Base-by-base conservation (phyloP, 2,329 filamentous ascomycete genomes). In the Phialophora verrucosa region DNA sequence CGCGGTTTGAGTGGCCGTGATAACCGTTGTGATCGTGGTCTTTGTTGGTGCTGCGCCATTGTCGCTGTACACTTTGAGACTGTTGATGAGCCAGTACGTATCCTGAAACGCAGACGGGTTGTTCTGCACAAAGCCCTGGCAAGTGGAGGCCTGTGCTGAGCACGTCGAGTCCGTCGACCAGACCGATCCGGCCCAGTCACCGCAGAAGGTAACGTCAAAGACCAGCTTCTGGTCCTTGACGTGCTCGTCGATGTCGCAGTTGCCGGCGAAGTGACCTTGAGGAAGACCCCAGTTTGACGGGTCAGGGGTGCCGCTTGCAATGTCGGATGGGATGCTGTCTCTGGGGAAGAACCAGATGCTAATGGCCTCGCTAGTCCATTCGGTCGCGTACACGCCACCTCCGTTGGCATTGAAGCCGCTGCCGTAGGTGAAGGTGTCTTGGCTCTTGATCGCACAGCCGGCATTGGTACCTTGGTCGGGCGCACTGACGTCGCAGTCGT, bases 201-300 rank as follows among this genome's bases (percentile, higher is more conserved):
- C 93, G 78, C 93, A 97, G 77, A 96, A 92, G 6, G 90, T 91
- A 0, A 89, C 94, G 79, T 95, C 88, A 77, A 95, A 89, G 69
- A 94, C 85, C 68, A 97, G 87, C 72, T 89, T 85, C 80, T 96
- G 85, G 66, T 90, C 78, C 67, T 81, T 80, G 80, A 97, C 95
- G 76, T 90, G 84, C 1, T 78, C 71, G 66, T 88, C 82, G 69
- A 96, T 90, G 72, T 93, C 81, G 78, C 94, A 97, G 64, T 81
- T 83, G 0, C 88, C 87, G 2, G 83, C 79, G 78, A 96, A 97
- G 38, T 83, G 83, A 11, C 90, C 91, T 0, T 85, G 76, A 0
- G 93, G 91, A 0, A 77, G 79, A 14, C 88, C 89, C 90, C 93
- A 96, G 25, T 74, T 77, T 1, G 80, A 76, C 0, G 92, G 90